These are phyloP conservation scores for Oryza rufipogon DNA, from an alignment of 176 grass and related monocot genomes.

Conservation along the genomic window DNA sequence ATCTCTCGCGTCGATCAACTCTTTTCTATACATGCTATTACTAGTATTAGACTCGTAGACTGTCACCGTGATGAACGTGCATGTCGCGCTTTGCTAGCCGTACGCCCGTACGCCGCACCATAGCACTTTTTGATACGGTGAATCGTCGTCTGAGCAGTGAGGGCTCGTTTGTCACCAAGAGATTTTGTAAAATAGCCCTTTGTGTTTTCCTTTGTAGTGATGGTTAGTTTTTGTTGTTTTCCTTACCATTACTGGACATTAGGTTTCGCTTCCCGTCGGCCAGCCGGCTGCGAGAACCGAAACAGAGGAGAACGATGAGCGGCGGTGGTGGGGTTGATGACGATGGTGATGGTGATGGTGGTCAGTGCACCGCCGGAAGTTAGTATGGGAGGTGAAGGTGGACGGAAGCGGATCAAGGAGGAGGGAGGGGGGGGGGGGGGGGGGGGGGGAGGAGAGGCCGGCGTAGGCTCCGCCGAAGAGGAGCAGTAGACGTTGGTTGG, in stretches of 20 bases:
- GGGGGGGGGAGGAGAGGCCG: not conserved
- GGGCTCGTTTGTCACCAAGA: too few species aligned
- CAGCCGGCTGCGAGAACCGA: not conserved
- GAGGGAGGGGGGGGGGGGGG: too few species aligned
- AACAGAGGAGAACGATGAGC: not conserved
- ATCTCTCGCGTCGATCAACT: not conserved
- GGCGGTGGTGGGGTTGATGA: not conserved
- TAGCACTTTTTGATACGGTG: not conserved
- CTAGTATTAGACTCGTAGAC: too few species aligned
- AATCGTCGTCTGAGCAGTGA: not conserved
- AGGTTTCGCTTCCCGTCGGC: not conserved
- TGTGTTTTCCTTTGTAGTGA: not conserved
- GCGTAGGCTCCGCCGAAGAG: not conserved
- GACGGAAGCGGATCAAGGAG: not conserved
- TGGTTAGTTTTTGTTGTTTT: not conserved
- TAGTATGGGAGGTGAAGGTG: not conserved
- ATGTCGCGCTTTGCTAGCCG: not conserved
- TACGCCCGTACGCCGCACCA: not conserved
- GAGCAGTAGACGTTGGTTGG: not conserved
- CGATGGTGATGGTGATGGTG: too few species aligned
- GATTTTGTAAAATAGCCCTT: not conserved
- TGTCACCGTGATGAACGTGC: not conserved
- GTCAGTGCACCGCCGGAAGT: too few species aligned
- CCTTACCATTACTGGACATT: not conserved
- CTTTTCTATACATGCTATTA: not conserved